Conservation (phyloP, 345 rosid species). For the Euphorbia lathyris region DNA sequence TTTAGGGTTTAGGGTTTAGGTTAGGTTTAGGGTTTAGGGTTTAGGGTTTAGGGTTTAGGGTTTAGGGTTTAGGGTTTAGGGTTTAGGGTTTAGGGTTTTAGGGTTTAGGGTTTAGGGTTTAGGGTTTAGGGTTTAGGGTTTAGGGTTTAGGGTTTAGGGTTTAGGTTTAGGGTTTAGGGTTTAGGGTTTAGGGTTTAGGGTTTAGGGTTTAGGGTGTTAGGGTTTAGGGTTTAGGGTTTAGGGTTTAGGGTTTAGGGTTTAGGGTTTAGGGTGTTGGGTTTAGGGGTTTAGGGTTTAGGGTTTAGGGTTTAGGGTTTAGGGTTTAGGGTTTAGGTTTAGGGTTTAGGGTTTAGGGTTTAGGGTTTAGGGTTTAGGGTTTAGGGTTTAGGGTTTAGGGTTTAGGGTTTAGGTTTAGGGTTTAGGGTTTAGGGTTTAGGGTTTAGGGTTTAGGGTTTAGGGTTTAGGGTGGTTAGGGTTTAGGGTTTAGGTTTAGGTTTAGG, state of each 20-base stretch:
- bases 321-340: neutral
- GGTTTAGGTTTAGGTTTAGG: constrained; percentile 1
- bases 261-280: neutral
- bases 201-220: no score
- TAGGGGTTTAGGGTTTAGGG: constrained; percentile 1
- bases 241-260: neutral
- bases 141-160: neutral
- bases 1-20: neutral
- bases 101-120: neutral
- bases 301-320: constrained; percentile 1
- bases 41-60: constrained; percentile 1
- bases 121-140: neutral
- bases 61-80: neutral
- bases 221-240: neutral
- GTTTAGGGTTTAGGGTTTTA: neutral
- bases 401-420: neutral
- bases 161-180: neutral
- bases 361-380: neutral
- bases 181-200: neutral
- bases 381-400: neutral
- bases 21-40: neutral
- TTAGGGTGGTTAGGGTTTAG: no score
- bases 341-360: neutral
- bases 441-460: constrained; percentile 1
- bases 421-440: neutral